phyloP scores from a whole-genome alignment of 2,329 filamentous ascomycete genomes.

The Xylaria sp. region DNA sequence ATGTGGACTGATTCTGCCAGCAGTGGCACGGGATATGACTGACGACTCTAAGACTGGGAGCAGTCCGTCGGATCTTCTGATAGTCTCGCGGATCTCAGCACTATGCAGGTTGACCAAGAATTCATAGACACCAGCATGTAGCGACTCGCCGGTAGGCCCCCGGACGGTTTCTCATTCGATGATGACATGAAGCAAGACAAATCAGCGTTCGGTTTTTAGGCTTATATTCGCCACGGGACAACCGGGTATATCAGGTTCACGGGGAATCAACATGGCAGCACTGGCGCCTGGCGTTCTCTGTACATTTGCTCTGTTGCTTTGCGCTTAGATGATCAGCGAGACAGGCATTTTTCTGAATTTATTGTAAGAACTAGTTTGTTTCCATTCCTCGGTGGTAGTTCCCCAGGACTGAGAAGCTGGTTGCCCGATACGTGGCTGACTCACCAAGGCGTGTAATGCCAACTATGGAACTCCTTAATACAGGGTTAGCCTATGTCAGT shows the following conservation, averaged over 20 bases:
- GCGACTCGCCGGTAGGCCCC: background rate
- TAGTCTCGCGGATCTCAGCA: conserved; percentile 62
- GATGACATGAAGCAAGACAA: conserved; percentile 3
- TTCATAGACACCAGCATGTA: conserved; percentile 33
- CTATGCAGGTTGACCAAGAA: conserved; percentile 50
- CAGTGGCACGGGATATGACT: conserved; percentile 53
- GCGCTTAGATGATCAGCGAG: conserved; percentile 29
- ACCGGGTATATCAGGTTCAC: conserved; percentile 28
- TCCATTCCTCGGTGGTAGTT: background rate
- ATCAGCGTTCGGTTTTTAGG: conserved; percentile 16
- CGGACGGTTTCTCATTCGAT: background rate
- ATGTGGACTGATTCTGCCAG: conserved; percentile 58
- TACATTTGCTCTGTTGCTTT: conserved; percentile 33
- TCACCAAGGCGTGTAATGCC: background rate
- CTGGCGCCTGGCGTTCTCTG: conserved; percentile 40
- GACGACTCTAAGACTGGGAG: conserved; percentile 63
- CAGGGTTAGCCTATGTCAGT: conserved; percentile 5
- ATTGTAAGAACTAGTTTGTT: conserved; percentile 26
- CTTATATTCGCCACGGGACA: conserved; percentile 17
- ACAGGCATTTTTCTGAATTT: conserved; percentile 17
- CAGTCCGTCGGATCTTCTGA: conserved; percentile 66
- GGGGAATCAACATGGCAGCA: conserved; percentile 38
- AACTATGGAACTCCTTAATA: background rate
- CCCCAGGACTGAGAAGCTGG: background rate
- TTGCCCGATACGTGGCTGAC: conserved; percentile 6